Percentiles rank a stretch among this genome's conserved stretches.
Conservation (phyloP, 164 flowering plant species). For the Liquidambar formosana region DNA sequence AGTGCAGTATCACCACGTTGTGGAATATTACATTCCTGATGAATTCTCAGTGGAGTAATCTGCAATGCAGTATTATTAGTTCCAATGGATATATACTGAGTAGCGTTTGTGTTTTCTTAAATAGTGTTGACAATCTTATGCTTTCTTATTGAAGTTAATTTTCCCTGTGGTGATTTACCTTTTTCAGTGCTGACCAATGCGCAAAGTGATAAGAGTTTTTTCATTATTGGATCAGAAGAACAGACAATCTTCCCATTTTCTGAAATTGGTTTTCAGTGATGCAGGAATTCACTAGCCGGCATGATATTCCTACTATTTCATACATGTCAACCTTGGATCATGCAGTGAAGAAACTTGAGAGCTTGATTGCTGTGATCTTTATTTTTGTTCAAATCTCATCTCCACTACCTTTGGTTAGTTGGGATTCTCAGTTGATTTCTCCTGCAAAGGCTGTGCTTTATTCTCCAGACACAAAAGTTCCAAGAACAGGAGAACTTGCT, state of each 20-base stretch:
- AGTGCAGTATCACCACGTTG: background rate
- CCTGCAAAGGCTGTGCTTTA: constrained; percentile 82
- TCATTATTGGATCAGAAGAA: background rate
- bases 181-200: background rate
- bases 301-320: constrained; percentile 14
- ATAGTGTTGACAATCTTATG: background rate
- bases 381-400: constrained; percentile 55
- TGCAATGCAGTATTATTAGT: background rate
- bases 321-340: constrained; percentile 17
- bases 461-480: constrained; percentile 96
- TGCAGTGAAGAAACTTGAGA: constrained; percentile 40
- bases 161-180: background rate
- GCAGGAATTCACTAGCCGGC: constrained; percentile 41
- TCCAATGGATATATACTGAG: background rate
- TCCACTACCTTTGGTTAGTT: constrained; percentile 47
- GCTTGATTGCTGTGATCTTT: constrained; percentile 41
- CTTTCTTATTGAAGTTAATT: background rate
- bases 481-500: constrained; percentile 95
- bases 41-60: background rate
- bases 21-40: background rate
- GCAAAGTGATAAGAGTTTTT: background rate
- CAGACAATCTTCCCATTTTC: background rate
- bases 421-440: constrained; percentile 38
- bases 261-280: constrained; percentile 28
- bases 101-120: background rate